A percentile compares a stretch with the other conserved stretches of the same genome.
Conservation (phyloP, 257 asterid genomes). For the Solanum peruvianum region DNA sequence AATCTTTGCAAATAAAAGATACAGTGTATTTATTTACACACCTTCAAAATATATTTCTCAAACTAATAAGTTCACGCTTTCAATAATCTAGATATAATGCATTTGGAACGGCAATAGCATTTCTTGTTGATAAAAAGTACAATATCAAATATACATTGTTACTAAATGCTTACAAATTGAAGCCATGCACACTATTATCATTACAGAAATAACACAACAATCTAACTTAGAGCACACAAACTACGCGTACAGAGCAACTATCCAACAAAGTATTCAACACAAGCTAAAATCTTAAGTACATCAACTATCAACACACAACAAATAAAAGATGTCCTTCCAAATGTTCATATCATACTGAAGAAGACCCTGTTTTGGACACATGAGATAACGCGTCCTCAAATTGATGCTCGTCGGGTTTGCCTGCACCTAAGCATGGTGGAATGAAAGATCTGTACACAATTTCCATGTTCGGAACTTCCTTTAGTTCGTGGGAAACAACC, state of each 20-base stretch:
- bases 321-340: background rate
- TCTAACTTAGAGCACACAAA: background rate
- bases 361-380: conserved; percentile 31
- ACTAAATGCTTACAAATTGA: background rate
- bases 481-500: conserved; percentile 46
- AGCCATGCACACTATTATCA: background rate
- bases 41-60: too few species aligned
- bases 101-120: too few species aligned
- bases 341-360: conserved; percentile 8
- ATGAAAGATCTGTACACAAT: conserved; percentile 44
- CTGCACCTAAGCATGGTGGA: conserved; percentile 59
- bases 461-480: conserved; percentile 67
- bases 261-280: background rate
- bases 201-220: background rate
- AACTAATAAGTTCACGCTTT: too few species aligned
- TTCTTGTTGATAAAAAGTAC: too few species aligned
- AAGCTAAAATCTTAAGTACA: background rate
- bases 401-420: conserved; percentile 51
- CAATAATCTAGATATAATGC: too few species aligned
- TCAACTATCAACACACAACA: background rate
- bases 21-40: too few species aligned
- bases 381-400: conserved; percentile 66
- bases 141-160: too few species aligned
- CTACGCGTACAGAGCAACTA: background rate
- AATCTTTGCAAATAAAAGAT: too few species aligned